Evolutionary conservation across 2,329 filamentous ascomycete species (phyloP), one percentile per base, ranked within the genome.

Genomic region (Drechmeria coniospora): DNA sequence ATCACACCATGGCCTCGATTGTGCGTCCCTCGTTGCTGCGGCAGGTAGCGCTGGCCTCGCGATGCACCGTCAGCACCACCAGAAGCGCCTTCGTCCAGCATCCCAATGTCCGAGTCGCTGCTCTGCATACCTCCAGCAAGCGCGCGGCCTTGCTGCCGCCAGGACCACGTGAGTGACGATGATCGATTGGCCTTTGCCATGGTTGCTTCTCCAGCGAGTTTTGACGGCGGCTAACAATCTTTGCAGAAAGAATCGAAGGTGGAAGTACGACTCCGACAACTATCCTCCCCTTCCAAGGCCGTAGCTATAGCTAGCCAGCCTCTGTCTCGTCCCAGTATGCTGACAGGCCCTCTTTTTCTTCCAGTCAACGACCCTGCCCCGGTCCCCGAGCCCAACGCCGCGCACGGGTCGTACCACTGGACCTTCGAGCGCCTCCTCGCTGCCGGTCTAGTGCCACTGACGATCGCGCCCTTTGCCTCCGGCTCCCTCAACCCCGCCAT

Each of bases 401-500:
- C 74, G 31, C 82, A 98, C 61, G 90, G 90, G 44, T 92, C 80
- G 56, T 98, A 95, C 65, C 90, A 98, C 70, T 98, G 90, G 90
- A 81, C 79, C 34, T 93, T 93, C 48, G 90, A 98, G 67, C 84
- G 82, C 49, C 53, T 83, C 31, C 61, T 95, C 43, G 77, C 83
- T 32, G 77, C 72, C 32, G 79, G 74, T 31, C 72, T 98, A 36
- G 63, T 98, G 36, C 92, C 90, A 27, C 65, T 98, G 39, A 83
- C 79, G 37, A 65, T 95, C 40, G 78, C 84, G 21, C 90, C 90
- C 37, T 98, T 98, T 58, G 86, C 86, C 35, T 76, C 81, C 34
- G 86, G 86, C 47, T 82, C 82, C 21, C 67, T 95, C 40, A 92
- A 93, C 70, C 90, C 90, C 28, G 65, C 79, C 38, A 69, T 79